Base-by-base conservation (phyloP, 2,329 filamentous ascomycete species). In the Aspergillus versicolor region DNA sequence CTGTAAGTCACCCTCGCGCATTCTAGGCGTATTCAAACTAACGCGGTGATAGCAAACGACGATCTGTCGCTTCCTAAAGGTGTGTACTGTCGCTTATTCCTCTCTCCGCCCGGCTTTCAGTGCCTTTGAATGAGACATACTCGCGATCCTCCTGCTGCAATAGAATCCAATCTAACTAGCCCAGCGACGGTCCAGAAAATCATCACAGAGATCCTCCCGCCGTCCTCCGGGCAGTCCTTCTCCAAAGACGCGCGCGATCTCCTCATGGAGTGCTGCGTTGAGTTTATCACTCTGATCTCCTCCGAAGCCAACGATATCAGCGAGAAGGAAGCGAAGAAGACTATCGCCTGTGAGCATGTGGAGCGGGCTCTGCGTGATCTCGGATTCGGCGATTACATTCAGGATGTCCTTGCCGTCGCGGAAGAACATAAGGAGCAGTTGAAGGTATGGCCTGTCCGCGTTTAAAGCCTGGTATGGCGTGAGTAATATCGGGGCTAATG, bases 301-400 rank as follows among this genome's bases (percentile, higher is more conserved):
- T 96, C 91, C 47, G 93, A 99, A 79, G 94, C 94, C 61, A 99
- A 99, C 76, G 94, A 99, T 69, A 99, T 99, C 63, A 95, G 92
- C 12, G 94, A 99, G 74, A 96, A 96, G 76, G 94, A 99, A 70
- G 91, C 92, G 49, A 99, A 99, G 81, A 99, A 99, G 83, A 99
- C 94, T 4, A 99, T 99, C 67, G 93, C 93, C 12, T 96, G 91
- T 74, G 94, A 99, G 69, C 94, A 99, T 78, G 95, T 99, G 67
- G 95, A 93, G 70, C 93, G 93, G 70, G 94, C 94, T 0, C 83
- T 99, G 42, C 90, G 93, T 67, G 90, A 96, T 68, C 84, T 99
- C 19, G 94, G 93, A 2, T 99, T 97, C 73, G 84, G 87, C 9
- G 92, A 96, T 66, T 99, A 97, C 70, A 90, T 99, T 6, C 86